Conservation (phyloP, 495 filamentous ascomycete genomes). For the Hypoxylon crocopeplum region DNA sequence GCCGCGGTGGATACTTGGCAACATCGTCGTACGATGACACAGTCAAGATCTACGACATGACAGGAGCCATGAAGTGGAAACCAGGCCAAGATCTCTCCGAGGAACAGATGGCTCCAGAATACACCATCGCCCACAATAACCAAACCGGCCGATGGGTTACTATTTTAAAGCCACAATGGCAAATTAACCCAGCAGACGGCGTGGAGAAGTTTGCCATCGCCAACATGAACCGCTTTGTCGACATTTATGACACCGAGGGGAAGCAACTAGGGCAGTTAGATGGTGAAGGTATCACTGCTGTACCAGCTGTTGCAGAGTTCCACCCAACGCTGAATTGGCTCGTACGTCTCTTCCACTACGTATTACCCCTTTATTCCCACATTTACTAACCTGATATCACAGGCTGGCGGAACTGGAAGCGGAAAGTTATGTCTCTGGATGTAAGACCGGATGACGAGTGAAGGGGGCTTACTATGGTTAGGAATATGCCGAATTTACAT, state of each 20-base stretch:
- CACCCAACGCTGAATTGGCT: conserved; percentile 91
- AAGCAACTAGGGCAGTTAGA: conserved; percentile 91
- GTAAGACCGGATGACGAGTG: too few relatives aligned
- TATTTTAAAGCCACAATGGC: conserved; percentile 94
- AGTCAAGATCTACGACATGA: conserved; percentile 87
- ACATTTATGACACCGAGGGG: conserved; percentile 80
- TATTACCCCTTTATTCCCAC: not conserved
- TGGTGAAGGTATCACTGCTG: conserved; percentile 88
- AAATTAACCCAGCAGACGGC: conserved; percentile 73
- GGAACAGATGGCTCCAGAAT: conserved; percentile 70
- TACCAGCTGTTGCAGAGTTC: conserved; percentile 90
- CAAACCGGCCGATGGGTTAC: conserved; percentile 83
- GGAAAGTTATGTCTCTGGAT: conserved; percentile 93
- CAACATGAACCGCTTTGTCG: conserved; percentile 98
- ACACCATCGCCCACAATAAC: conserved; percentile 85
- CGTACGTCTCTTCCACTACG: conserved; percentile 40
- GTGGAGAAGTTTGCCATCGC: conserved; percentile 90
- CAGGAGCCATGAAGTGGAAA: conserved; percentile 68
- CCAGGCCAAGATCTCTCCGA: conserved; percentile 64
- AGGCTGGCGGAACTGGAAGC: conserved; percentile 82
- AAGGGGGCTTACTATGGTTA: too few relatives aligned
- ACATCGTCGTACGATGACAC: conserved; percentile 95
- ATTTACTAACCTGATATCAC: conserved; percentile 10
- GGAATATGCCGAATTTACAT: too few relatives aligned
- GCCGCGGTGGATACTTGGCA: conserved; percentile 78